Conservation (phyloP, 805 yeast species). For the Suhomyces tanzawaensis region DNA sequence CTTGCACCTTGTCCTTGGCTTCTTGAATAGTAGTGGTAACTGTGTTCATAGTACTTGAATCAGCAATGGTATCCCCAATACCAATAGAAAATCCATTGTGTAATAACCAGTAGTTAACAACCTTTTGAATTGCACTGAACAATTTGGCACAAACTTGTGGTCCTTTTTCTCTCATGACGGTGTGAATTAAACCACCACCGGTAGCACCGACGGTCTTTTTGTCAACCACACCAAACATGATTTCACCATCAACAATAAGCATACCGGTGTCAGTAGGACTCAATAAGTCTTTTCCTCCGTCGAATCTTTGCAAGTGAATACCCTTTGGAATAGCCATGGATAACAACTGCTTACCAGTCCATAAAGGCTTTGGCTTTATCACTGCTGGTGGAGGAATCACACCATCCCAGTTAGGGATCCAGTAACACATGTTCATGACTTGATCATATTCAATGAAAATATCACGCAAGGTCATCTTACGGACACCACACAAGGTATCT, state of each 20-base stretch:
- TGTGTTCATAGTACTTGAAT: conserved; percentile 90
- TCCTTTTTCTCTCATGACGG: conserved; percentile 97
- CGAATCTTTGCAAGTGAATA: conserved; percentile 90
- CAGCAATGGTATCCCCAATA: conserved; percentile 99
- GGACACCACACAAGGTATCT: conserved; percentile 95
- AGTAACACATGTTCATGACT: conserved; percentile 92
- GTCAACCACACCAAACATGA: conserved; percentile 96
- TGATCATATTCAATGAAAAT: conserved; percentile 85
- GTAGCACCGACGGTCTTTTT: conserved; percentile 98
- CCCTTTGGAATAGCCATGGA: conserved; percentile 95
- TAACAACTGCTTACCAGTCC: conserved; percentile 96
- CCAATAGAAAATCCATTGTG: conserved; percentile 98
- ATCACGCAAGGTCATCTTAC: conserved; percentile 93
- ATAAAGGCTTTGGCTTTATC: conserved; percentile 88
- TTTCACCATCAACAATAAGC: conserved; percentile 93
- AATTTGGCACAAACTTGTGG: conserved; percentile 84
- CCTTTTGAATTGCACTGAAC: conserved; percentile 90
- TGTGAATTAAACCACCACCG: conserved; percentile 96
- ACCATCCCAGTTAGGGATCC: conserved; percentile 99
- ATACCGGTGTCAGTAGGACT: conserved; percentile 94
- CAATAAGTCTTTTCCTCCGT: conserved; percentile 77
- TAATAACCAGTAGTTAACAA: conserved; percentile 92
- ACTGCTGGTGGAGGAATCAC: conserved; percentile 94
- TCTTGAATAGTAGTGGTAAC: conserved; percentile 90
- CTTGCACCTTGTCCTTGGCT: conserved; percentile 93